Conservation (phyloP, 2,329 filamentous ascomycete species). For the Raffaelea albimanens region DNA sequence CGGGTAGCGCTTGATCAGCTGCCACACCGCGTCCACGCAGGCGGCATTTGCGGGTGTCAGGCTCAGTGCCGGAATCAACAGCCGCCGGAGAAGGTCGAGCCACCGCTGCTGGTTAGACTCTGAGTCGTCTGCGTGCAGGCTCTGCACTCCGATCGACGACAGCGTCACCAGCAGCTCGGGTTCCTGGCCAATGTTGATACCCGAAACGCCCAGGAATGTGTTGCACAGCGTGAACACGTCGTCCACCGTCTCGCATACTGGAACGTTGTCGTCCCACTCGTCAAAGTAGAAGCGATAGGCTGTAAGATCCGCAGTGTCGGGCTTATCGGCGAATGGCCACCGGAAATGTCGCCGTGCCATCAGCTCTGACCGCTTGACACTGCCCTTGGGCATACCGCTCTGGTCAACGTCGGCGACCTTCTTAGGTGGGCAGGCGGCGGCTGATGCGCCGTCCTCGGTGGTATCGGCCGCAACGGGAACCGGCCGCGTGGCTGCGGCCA, state of each 20-base stretch:
- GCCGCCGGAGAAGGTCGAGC: constrained; percentile 72
- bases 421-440: constrained; percentile 30
- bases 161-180: constrained; percentile 69
- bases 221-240: constrained; percentile 83
- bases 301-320: constrained; percentile 64
- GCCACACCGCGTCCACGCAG: constrained; percentile 78
- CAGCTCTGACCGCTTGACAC: constrained; percentile 50
- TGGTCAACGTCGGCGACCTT: constrained; percentile 48
- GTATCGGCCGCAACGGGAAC: constrained; percentile 19
- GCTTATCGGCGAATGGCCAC: constrained; percentile 77
- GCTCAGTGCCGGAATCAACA: constrained; percentile 82
- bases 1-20: constrained; percentile 70
- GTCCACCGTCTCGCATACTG: constrained; percentile 80
- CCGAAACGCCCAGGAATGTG: constrained; percentile 75
- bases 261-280: constrained; percentile 90
- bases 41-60: constrained; percentile 77
- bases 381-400: constrained; percentile 58
- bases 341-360: constrained; percentile 59
- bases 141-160: constrained; percentile 73
- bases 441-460: background rate
- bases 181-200: constrained; percentile 84
- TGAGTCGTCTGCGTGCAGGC: constrained; percentile 60
- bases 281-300: constrained; percentile 95
- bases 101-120: constrained; percentile 65
- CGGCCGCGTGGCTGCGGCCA: constrained; percentile 44